Percentiles rank a stretch among this genome's conserved stretches.
These are phyloP conservation scores for Scedosporium apiospermum DNA, from an alignment of 2,329 filamentous ascomycete genomes.

Conservation along the genomic window DNA sequence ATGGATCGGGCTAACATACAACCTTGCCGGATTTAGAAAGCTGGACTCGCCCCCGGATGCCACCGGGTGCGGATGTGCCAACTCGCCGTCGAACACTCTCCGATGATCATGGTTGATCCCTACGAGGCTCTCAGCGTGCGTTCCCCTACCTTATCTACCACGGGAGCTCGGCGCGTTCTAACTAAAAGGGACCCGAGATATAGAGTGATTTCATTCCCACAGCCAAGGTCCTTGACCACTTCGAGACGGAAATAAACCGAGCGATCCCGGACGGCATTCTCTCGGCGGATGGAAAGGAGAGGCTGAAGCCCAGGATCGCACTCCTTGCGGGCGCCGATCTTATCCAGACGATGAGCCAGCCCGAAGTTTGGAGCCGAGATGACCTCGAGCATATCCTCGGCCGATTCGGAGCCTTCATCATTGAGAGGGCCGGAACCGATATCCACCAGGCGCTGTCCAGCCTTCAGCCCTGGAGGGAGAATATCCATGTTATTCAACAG, in stretches of 20 bases:
- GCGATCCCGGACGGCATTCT: constrained; percentile 67
- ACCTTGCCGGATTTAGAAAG: constrained; percentile 1
- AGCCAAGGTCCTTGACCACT: constrained; percentile 82
- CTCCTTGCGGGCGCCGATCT: constrained; percentile 73
- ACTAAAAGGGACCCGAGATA: constrained; percentile 22
- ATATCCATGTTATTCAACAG: constrained; percentile 81
- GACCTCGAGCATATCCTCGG: constrained; percentile 85
- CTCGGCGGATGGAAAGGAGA: constrained; percentile 54
- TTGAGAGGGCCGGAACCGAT: constrained; percentile 83
- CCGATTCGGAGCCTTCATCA: constrained; percentile 72
- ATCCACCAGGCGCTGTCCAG: constrained; percentile 80
- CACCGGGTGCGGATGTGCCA: constrained; percentile 62
- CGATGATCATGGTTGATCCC: constrained; percentile 78
- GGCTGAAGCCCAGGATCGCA: constrained; percentile 57
- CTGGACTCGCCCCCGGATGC: constrained; percentile 21
- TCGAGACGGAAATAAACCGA: constrained; percentile 77
- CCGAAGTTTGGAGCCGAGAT: constrained; percentile 70
- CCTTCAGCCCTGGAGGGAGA: constrained; percentile 72
- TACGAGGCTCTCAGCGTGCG: constrained; percentile 55
- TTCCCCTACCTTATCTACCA: neutral
- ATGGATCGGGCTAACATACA: neutral
- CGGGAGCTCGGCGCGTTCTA: neutral
- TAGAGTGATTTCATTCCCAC: constrained; percentile 81
- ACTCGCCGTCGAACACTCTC: constrained; percentile 64
- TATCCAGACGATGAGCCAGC: constrained; percentile 63